Evolutionary conservation across 2,329 filamentous ascomycete genomes (phyloP).

Genomic region (Iodosphaeria phyllophila): DNA sequence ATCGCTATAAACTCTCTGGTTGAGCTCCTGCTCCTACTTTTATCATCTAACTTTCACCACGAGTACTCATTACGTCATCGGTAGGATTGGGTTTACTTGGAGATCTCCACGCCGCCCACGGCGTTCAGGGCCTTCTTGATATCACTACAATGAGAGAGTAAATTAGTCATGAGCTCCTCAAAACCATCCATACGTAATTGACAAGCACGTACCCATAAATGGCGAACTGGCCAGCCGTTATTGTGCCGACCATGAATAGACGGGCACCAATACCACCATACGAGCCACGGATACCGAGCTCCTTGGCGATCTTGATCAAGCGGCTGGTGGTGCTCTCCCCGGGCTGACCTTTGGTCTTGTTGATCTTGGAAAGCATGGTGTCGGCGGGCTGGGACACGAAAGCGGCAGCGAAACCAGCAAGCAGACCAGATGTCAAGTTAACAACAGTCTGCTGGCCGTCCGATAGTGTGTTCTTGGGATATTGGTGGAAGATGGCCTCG

Average conservation of each 20-base stretch:
- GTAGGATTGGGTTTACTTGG: conserved; percentile 10
- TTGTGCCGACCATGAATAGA: conserved; percentile 53
- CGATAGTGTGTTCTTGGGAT: conserved; percentile 45
- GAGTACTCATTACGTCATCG: conserved; percentile 8
- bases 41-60: conserved; percentile 3
- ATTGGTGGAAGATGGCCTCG: conserved; percentile 38
- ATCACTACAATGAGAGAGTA: conserved; percentile 1
- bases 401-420: conserved; percentile 61
- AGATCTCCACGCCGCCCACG: conserved; percentile 41
- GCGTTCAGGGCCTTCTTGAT: conserved; percentile 30
- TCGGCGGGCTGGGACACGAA: conserved; percentile 61
- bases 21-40: conserved; percentile 7
- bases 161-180: background rate
- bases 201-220: conserved; percentile 43
- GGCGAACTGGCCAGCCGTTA: conserved; percentile 56
- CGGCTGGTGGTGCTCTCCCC: conserved; percentile 55
- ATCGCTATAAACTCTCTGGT: conserved; percentile 2
- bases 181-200: background rate
- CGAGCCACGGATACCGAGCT: conserved; percentile 49
- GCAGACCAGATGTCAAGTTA: conserved; percentile 57
- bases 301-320: conserved; percentile 57
- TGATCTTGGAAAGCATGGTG: conserved; percentile 69
- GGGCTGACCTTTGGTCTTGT: conserved; percentile 58
- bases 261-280: conserved; percentile 56
- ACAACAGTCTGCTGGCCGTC: conserved; percentile 45